Conservation (phyloP, 148 eudicot genomes). For the Arctostaphylos glauca region DNA sequence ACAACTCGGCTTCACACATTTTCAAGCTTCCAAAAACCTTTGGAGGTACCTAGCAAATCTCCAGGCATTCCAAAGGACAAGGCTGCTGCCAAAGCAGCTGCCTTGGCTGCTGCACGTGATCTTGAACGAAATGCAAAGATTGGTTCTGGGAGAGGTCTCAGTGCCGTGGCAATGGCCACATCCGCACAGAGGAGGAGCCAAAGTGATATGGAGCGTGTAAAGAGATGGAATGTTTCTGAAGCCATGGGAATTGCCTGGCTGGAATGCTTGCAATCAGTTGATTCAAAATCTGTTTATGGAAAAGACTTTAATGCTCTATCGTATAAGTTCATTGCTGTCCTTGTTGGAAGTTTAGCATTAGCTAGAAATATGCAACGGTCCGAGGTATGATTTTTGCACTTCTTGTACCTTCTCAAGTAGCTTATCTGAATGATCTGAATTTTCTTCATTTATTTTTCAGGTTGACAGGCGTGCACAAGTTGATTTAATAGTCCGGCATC, state of each 20-base stretch:
- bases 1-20: slow-evolving; percentile 74
- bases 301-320: slow-evolving; percentile 93
- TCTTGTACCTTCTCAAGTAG: slow-evolving; percentile 9
- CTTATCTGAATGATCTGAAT: neutral
- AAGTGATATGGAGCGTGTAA: slow-evolving; percentile 83
- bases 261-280: slow-evolving; percentile 95
- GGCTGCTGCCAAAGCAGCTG: slow-evolving; percentile 98
- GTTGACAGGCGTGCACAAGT: slow-evolving; percentile 86
- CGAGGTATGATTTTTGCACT: slow-evolving; percentile 51
- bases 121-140: slow-evolving; percentile 95
- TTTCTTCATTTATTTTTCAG: slow-evolving; percentile 34
- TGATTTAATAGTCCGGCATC: slow-evolving; percentile 61
- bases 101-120: slow-evolving; percentile 98
- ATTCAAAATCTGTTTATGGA: slow-evolving; percentile 80
- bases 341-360: slow-evolving; percentile 95
- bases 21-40: slow-evolving; percentile 87
- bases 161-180: slow-evolving; percentile 99
- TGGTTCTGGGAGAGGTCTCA: slow-evolving; percentile 98
- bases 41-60: slow-evolving; percentile 51
- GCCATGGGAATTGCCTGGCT: slow-evolving; percentile 99
- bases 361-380: slow-evolving; percentile 97
- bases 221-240: slow-evolving; percentile 91
- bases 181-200: slow-evolving; percentile 80
- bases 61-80: slow-evolving; percentile 70
- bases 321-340: slow-evolving; percentile 88